phyloP scores from a whole-genome alignment of 371 early-diverging fungal genomes.

The Lichtheimia ramosa region DNA sequence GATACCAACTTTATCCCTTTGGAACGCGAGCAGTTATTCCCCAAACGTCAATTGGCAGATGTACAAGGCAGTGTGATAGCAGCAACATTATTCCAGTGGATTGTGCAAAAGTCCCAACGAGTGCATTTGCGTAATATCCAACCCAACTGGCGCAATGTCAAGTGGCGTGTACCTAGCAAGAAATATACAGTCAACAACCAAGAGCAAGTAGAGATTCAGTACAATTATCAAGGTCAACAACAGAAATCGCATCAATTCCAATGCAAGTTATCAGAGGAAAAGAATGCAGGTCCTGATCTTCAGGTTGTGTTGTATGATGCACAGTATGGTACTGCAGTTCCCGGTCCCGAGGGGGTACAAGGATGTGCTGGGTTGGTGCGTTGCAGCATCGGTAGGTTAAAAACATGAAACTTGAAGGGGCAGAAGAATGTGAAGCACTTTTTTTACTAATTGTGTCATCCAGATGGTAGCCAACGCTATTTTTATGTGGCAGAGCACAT shows the following conservation, averaged over 20 bases:
- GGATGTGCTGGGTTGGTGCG: constrained; percentile 46
- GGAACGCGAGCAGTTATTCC: constrained; percentile 34
- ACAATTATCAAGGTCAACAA: constrained; percentile 41
- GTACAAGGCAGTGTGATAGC: constrained; percentile 34
- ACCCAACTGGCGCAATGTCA: constrained; percentile 60
- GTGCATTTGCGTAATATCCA: constrained; percentile 51
- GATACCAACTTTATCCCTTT: constrained; percentile 62
- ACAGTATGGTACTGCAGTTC: constrained; percentile 23
- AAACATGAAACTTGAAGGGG: not conserved
- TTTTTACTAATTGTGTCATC: not conserved
- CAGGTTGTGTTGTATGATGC: constrained; percentile 22
- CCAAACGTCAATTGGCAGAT: constrained; percentile 10
- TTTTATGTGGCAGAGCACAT: constrained; percentile 56
- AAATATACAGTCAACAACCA: constrained; percentile 35
- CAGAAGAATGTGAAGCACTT: no score
- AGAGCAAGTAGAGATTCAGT: constrained; percentile 38
- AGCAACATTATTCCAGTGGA: constrained; percentile 59
- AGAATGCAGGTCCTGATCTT: constrained; percentile 12
- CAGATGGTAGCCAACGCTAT: constrained; percentile 54
- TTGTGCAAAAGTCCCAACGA: constrained; percentile 45
- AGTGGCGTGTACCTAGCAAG: constrained; percentile 44
- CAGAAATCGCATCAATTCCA: constrained; percentile 38
- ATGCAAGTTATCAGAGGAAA: constrained; percentile 26
- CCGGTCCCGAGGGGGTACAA: constrained; percentile 28
- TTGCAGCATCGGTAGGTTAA: constrained; percentile 45